Percentiles rank a stretch among this genome's conserved stretches.
Conservation (phyloP, 805 yeast species). For the Spathaspora hagerdaliae region DNA sequence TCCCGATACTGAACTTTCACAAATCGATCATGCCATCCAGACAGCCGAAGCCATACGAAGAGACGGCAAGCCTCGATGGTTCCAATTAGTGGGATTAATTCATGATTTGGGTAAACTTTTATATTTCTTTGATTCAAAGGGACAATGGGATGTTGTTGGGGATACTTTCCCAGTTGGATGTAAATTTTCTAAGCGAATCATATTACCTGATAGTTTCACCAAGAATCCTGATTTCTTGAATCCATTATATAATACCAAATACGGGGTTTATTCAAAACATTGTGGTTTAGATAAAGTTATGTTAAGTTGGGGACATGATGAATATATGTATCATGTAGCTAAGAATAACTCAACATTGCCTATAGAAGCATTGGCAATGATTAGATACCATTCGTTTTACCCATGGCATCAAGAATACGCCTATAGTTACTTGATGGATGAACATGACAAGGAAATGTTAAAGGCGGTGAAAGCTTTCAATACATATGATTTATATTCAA, state of each 20-base stretch:
- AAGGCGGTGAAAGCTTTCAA: constrained; percentile 64
- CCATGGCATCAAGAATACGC: constrained; percentile 77
- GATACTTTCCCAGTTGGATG: constrained; percentile 79
- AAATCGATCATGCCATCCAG: constrained; percentile 71
- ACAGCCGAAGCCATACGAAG: constrained; percentile 71
- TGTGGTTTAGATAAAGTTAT: constrained; percentile 69
- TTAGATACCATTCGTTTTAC: constrained; percentile 69
- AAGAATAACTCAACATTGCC: constrained; percentile 62
- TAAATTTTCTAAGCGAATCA: constrained; percentile 53
- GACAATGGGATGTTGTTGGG: constrained; percentile 81
- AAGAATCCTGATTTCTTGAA: constrained; percentile 58
- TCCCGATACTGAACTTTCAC: constrained; percentile 72
- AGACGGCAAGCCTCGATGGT: constrained; percentile 71
- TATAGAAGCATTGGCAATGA: constrained; percentile 67
- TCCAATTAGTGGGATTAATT: constrained; percentile 67
- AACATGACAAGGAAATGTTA: constrained; percentile 56
- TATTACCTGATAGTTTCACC: constrained; percentile 57
- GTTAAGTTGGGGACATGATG: constrained; percentile 80
- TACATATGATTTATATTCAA: constrained; percentile 66
- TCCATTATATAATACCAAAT: constrained; percentile 62
- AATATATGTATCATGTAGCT: constrained; percentile 71
- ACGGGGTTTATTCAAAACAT: constrained; percentile 59
- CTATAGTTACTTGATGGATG: constrained; percentile 60
- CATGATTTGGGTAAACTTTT: constrained; percentile 69
- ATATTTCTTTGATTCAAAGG: constrained; percentile 66